Conservation (phyloP, 495 filamentous ascomycete genomes). For the Trichocladium antarcticum region DNA sequence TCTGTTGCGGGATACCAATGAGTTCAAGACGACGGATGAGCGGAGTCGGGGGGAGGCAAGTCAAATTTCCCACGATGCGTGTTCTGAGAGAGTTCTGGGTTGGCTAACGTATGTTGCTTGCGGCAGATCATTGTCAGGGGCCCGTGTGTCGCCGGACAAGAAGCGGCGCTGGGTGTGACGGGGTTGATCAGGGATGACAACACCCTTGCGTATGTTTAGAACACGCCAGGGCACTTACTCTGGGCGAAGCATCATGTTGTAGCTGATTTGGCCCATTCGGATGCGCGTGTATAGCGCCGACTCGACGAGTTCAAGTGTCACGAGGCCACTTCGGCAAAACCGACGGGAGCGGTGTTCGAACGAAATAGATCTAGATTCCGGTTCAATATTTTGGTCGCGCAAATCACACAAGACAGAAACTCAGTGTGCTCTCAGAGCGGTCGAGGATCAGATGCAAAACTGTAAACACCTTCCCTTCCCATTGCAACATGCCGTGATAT, state of each 20-base stretch:
- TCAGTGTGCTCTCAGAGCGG: too few species aligned
- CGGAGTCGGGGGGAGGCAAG: constrained; percentile 53
- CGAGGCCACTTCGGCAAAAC: too few species aligned
- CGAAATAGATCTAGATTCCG: too few species aligned
- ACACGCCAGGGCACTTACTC: not conserved
- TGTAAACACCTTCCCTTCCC: too few species aligned
- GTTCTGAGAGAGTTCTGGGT: not conserved
- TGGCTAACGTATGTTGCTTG: not conserved
- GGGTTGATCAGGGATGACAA: constrained; percentile 45
- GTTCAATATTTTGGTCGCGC: too few species aligned
- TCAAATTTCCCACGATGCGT: not conserved
- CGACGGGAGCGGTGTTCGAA: too few species aligned
- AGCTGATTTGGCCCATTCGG: not conserved
- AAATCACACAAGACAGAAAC: too few species aligned
- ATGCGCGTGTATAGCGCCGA: not conserved
- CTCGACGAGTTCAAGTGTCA: too few species aligned
- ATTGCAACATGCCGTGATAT: too few species aligned
- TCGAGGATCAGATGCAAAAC: too few species aligned
- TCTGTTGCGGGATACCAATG: constrained; percentile 48
- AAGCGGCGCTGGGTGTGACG: constrained; percentile 47
- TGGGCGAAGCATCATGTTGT: not conserved
- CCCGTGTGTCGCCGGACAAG: constrained; percentile 53
- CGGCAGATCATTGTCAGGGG: constrained; percentile 52
- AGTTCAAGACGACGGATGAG: constrained; percentile 49
- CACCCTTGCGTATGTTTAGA: constrained; percentile 40